A percentile compares a stretch with the other conserved stretches of the same genome.
Evolutionary conservation across 2,329 filamentous ascomycete species (phyloP).

Genomic region (Colletotrichum camelliae): DNA sequence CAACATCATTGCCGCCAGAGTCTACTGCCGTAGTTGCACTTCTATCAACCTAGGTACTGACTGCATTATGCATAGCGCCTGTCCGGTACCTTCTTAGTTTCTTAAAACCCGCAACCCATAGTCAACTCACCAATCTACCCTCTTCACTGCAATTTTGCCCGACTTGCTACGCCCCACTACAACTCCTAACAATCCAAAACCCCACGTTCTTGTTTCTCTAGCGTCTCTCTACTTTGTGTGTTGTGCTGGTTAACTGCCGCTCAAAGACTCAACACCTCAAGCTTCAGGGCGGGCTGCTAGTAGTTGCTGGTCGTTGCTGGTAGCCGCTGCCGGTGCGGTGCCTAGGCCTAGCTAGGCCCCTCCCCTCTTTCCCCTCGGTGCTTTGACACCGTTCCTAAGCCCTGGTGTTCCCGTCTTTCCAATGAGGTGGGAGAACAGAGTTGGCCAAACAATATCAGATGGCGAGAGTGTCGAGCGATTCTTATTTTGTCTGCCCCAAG

Average conservation of each 20-base stretch:
- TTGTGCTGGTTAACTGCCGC: neutral
- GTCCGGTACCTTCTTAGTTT: neutral
- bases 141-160: neutral
- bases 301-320: neutral
- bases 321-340: neutral
- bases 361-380: neutral
- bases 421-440: neutral
- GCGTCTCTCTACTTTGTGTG: neutral
- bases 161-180: neutral
- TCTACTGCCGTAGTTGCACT: neutral
- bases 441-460: conserved; percentile 7
- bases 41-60: no score
- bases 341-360: neutral
- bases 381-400: conserved; percentile 4
- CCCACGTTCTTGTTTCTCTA: neutral
- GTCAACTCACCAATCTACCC: neutral
- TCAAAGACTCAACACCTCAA: neutral
- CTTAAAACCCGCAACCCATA: neutral
- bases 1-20: neutral
- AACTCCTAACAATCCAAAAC: neutral
- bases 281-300: neutral
- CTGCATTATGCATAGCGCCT: neutral
- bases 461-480: neutral
- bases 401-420: neutral
- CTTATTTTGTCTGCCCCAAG: neutral